Conservation (phyloP, 2,329 filamentous ascomycete species). For the Aspergillus sp. region DNA sequence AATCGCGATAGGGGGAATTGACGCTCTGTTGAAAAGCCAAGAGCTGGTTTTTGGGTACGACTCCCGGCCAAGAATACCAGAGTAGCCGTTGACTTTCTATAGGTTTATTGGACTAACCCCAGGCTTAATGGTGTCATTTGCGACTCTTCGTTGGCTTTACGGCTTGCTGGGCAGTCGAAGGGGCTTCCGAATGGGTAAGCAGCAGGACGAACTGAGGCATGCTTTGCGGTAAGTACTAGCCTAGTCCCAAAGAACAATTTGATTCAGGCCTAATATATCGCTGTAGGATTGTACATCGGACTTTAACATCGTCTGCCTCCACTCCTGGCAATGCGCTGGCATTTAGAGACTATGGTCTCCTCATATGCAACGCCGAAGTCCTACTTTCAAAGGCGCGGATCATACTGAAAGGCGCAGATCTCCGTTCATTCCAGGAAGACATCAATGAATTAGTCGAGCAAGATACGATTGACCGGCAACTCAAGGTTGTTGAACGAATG, state of each 20-base stretch:
- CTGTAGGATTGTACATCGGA: constrained; percentile 75
- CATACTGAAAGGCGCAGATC: constrained; percentile 72
- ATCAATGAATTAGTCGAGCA: constrained; percentile 79
- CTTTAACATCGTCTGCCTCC: constrained; percentile 68
- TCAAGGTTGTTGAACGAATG: constrained; percentile 77
- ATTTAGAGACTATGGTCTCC: constrained; percentile 88
- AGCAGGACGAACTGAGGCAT: constrained; percentile 70
- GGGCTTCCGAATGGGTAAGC: constrained; percentile 65
- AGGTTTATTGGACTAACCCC: constrained; percentile 93
- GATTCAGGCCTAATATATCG: constrained; percentile 6
- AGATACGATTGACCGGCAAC: constrained; percentile 74
- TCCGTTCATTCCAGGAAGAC: constrained; percentile 85
- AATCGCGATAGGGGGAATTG: constrained; percentile 92
- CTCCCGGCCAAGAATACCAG: background rate
- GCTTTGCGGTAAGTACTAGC: constrained; percentile 63
- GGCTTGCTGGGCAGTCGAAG: constrained; percentile 69
- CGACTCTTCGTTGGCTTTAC: constrained; percentile 70
- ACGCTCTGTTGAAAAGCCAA: constrained; percentile 90
- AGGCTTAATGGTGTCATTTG: constrained; percentile 82
- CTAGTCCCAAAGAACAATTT: background rate
- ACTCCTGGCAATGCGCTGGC: constrained; percentile 73
- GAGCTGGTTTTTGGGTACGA: constrained; percentile 81
- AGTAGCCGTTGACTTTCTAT: constrained; percentile 16
- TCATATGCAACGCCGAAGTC: constrained; percentile 87
- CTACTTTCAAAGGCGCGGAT: constrained; percentile 68